Evolutionary conservation across 2,329 filamentous ascomycete species (phyloP), one percentile per base, ranked within the genome.

Genomic region (Triangularia setosa): DNA sequence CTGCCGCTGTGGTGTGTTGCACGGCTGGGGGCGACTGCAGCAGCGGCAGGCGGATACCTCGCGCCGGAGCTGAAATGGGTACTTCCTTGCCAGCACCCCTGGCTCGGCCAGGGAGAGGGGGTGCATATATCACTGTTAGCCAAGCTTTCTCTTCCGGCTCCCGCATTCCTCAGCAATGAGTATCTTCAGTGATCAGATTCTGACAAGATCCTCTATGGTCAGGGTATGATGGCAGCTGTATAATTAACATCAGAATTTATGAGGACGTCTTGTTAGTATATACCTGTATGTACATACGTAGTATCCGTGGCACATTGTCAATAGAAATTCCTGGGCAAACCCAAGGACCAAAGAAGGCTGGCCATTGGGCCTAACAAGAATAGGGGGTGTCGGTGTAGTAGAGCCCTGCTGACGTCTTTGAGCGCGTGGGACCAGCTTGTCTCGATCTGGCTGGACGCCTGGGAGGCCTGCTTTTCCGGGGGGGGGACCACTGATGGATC

Each of bases 401-500:
- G 62, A 57, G 64, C 58, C 40, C 40, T 60, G 68, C 68, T 70
- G 69, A 65, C 64, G 63, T 62, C 63, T 61, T 65, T 40, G 64
- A 60, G 67, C 67, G 65, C 14, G 63, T 65, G 64, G 67, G 66
- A 68, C 67, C 64, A 65, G 64, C 65, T 69, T 70, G 69, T 66
- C 66, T 69, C 67, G 68, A 69, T 72, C 68, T 67, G 65, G 65
- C 60, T 65, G 65, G 65, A 58, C 53, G 35, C 55, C 61, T 65
- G 62, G 28, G 55, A 27, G 24, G 35, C 30, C 40, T 40, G 58
- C n/a, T 35, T 60, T 60, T 53, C 58, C 24, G 25, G 53, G 65
- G 65, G 56, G 58, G 66, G 67, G 63, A 62, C 63, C 65, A 61
- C 60, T 55, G 69, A 71, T 72, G 69, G 69, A 73, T 73, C 72